phyloP scores from a whole-genome alignment of 164 flowering plant species.

The Hamamelis virginiana region DNA sequence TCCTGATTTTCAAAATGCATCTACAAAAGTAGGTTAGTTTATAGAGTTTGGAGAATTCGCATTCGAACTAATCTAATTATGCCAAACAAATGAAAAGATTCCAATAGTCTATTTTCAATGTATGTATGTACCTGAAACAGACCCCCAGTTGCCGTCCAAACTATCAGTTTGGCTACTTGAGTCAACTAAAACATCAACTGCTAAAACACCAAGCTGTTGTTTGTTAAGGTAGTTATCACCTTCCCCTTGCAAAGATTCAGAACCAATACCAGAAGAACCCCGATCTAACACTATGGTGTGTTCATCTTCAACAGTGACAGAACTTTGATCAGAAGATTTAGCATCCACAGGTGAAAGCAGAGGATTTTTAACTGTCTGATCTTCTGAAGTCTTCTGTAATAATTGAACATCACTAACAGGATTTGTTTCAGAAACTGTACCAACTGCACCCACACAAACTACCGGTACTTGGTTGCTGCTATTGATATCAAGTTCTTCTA shows the following conservation, averaged over 20 bases:
- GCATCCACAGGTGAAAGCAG: slow-evolving; percentile 15
- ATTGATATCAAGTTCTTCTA: slow-evolving; percentile 16
- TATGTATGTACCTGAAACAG: slow-evolving; percentile 65
- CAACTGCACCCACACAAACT: slow-evolving; percentile 6
- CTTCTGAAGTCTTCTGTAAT: slow-evolving; percentile 12
- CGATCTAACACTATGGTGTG: slow-evolving; percentile 13
- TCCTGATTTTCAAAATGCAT: too few species aligned
- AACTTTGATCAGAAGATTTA: slow-evolving; percentile 21
- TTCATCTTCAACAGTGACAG: slow-evolving; percentile 18
- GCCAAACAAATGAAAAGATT: background rate
- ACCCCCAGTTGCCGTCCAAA: slow-evolving; percentile 73
- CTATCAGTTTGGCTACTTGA: slow-evolving; percentile 64
- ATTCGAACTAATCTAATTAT: background rate
- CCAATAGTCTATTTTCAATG: background rate
- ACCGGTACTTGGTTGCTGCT: slow-evolving; percentile 6
- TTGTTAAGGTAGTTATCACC: slow-evolving; percentile 22
- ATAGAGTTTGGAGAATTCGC: too few species aligned
- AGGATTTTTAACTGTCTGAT: slow-evolving; percentile 6
- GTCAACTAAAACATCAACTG: slow-evolving; percentile 38
- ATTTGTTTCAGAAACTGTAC: slow-evolving; percentile 10
- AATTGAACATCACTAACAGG: slow-evolving; percentile 8
- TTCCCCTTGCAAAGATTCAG: slow-evolving; percentile 24
- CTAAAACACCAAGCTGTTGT: slow-evolving; percentile 29
- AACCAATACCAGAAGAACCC: slow-evolving; percentile 17
- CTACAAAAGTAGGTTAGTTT: too few species aligned